Evolutionary conservation across 2,329 filamentous ascomycete species (phyloP), one percentile per base, ranked within the genome.

Genomic region (Colletotrichum shisoi): DNA sequence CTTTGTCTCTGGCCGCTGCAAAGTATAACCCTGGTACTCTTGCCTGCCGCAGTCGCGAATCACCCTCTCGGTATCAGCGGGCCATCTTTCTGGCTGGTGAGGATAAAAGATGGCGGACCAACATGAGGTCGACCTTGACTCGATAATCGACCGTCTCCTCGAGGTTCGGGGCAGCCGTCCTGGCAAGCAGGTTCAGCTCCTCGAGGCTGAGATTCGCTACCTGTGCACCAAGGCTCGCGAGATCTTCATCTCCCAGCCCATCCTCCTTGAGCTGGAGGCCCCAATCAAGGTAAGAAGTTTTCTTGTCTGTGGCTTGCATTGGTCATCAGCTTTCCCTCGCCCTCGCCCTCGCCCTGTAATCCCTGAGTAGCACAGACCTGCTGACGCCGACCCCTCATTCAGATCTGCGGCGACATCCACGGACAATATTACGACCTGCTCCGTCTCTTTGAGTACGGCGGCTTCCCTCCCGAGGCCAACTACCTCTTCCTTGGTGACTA

Each of bases 381-480:
- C 71, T 74, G 61, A 72, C 60, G 27, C 57, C 40, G 59, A 67
- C 51, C 61, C 62, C 60, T 52, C 37, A 39, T 54, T 57, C 21
- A 99, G 95, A 99, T 99, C 77, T 98, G 94, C 81, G 95, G 95
- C 82, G 95, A 98, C 82, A 98, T 99, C 74, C 95, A 98, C 81
- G 95, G 95, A 72, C 95, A 99, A 84, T 99, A 99, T 84, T 97
- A 97, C 81, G 95, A 99, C 80, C 87, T 99, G 70, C 87, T 99
- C 73, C 93, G 95, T 76, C 86, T 99, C 69, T 99, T 99, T 81
- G 95, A 99, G 82, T 97, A 97, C 78, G 94, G 95, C 74, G 95
- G 95, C 71, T 98, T 99, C 83, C 95, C 95, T 63, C 95, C 95
- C 15, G 94, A 98, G 83, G 94, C 95, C 76, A 99, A 99, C 85